Evolutionary conservation across 306 rosid genomes (phyloP), one percentile per base, ranked within the genome.

Genomic region (cucumber (Cucumis sativus)): DNA sequence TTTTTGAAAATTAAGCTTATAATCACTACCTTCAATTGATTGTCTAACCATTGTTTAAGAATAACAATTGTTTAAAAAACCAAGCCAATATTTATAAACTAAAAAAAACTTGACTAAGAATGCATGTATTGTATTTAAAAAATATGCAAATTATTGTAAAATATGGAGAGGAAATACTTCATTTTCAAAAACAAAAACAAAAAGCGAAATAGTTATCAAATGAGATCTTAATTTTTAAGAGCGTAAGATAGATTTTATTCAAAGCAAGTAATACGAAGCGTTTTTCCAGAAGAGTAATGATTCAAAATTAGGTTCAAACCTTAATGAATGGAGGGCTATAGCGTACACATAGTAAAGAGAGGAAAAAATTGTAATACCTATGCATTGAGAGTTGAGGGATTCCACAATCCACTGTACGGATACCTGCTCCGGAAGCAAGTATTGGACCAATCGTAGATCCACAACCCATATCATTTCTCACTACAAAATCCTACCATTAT

Each of bases 371-470:
- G 7, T 16, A 33, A 33, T 91, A 95, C 98, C 97, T 95, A 91
- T 92, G 98, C 98, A 95, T 95, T 62, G 98, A 95, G 71, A 95
- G 98, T 83, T 95, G 98, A 80, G 97, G 86, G 82, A 95, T 92
- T 73, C 98, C 98, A 81, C 98, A 95, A 81, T 95, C 98, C 68
- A 95, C 95, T 7, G 98, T 92, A 62, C 97, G 95, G 76, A 95
- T 92, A 77, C 97, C 96, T 58, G 87, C 93, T 75, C 98, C 97
- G 69, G 97, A 90, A 62, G 97, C 96, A 47, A 95, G 96, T 81
- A 95, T 95, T 61, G 98, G 98, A 77, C 97, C 98, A 74, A 95
- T 95, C 82, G 98, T 95, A 40, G 98, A 95, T 80, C 98, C 98
- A 40, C 98, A 95, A 77, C 98, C 98, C 98, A 90, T 95, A 81